These are phyloP conservation scores for Cornus kousa DNA, from an alignment of 148 eudicot genomes.

Conservation along the genomic window DNA sequence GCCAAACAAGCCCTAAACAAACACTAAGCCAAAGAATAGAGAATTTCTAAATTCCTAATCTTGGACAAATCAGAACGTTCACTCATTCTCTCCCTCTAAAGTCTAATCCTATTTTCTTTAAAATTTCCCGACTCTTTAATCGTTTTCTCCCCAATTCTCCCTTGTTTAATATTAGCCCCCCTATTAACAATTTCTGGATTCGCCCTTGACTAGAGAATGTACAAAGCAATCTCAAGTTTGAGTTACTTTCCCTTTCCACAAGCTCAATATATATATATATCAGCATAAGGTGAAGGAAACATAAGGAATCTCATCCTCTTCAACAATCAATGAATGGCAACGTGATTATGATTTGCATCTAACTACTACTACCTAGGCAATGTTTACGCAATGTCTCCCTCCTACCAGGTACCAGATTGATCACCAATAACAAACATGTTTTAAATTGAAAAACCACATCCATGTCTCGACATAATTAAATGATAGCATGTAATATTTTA, in stretches of 20 bases:
- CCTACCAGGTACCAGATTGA: not conserved
- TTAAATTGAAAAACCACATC: not conserved
- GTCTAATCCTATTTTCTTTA: no score
- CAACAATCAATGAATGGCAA: not conserved
- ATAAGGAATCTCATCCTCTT: conserved; percentile 4
- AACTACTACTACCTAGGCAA: not conserved
- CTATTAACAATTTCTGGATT: no score
- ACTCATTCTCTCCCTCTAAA: no score
- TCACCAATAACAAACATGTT: not conserved
- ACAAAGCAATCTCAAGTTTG: not conserved
- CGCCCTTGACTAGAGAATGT: not conserved
- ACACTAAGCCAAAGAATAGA: no score
- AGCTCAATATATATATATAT: not conserved
- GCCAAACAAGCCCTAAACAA: no score
- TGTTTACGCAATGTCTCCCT: not conserved
- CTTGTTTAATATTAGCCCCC: no score
- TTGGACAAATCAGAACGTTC: no score
- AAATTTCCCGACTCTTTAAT: no score
- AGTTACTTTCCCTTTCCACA: not conserved
- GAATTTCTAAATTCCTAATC: no score
- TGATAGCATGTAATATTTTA: not conserved
- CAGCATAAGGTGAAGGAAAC: not conserved
- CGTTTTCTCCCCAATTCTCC: no score
- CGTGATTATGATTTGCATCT: no score
- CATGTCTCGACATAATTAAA: not conserved